Conservation (phyloP, 371 early-diverging fungal genomes). For the Mortierella sp. region DNA sequence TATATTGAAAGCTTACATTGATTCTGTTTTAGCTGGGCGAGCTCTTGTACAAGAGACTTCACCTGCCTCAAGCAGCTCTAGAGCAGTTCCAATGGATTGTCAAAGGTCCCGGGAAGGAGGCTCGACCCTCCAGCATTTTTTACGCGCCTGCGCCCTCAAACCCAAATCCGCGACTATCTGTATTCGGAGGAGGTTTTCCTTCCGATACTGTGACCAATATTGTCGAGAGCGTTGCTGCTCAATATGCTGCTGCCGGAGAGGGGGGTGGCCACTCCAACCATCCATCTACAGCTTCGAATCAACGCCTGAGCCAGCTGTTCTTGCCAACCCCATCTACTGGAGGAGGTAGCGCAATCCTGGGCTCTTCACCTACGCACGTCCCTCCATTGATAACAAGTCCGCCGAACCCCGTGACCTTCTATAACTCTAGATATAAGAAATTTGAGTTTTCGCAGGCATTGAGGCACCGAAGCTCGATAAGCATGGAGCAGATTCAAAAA, state of each 20-base stretch:
- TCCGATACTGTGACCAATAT: conserved; percentile 45
- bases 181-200: conserved; percentile 50
- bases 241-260: conserved; percentile 3
- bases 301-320: conserved; percentile 48
- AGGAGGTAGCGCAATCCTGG: neutral
- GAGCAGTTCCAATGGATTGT: conserved; percentile 60
- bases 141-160: neutral
- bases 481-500: conserved; percentile 55
- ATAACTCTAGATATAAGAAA: conserved; percentile 59
- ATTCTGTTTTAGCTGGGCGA: conserved; percentile 49
- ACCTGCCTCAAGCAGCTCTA: conserved; percentile 51
- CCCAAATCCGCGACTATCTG: conserved; percentile 44
- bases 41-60: conserved; percentile 52
- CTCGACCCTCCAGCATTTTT: conserved; percentile 33
- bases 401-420: conserved; percentile 39
- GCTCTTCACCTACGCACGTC: conserved; percentile 8
- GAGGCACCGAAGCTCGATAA: conserved; percentile 50
- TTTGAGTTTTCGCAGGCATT: conserved; percentile 55
- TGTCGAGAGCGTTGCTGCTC: conserved; percentile 31
- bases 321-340: neutral
- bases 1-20: neutral
- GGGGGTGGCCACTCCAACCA: conserved; percentile 24
- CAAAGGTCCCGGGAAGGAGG: conserved; percentile 56
- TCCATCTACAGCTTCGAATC: conserved; percentile 32
- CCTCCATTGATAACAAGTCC: conserved; percentile 8